Evolutionary conservation across 768 basidiomycete species (phyloP).

Genomic region (Phaeotremella fagi): DNA sequence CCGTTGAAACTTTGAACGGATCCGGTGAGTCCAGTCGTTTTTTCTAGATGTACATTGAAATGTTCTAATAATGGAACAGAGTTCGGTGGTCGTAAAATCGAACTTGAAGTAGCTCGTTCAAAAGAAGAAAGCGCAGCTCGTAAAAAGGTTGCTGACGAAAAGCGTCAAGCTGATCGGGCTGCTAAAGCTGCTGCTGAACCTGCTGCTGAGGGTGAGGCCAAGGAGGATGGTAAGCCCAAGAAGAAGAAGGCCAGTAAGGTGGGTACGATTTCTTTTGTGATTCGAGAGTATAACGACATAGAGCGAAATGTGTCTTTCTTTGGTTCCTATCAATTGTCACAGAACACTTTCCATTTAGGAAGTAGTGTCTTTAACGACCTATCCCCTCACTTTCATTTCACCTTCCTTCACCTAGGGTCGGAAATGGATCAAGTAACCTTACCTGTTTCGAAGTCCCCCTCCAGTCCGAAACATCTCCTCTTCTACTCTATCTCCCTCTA

Average conservation of each 20-base stretch:
- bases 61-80: constrained; percentile 17
- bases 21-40: constrained; percentile 21
- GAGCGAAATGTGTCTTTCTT: too few species aligned
- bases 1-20: constrained; percentile 43
- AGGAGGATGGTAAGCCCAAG: constrained; percentile 28
- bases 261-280: background rate
- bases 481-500: too few species aligned
- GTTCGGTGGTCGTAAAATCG: constrained; percentile 48
- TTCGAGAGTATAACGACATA: too few species aligned
- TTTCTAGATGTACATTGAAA: background rate
- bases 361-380: too few species aligned
- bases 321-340: too few species aligned
- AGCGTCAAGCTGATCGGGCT: constrained; percentile 28
- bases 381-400: too few species aligned
- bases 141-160: constrained; percentile 26
- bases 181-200: constrained; percentile 16
- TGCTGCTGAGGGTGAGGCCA: constrained; percentile 22
- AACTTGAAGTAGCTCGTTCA: constrained; percentile 30
- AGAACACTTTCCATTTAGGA: too few species aligned
- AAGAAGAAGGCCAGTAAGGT: constrained; percentile 33
- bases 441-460: too few species aligned
- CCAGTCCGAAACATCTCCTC: too few species aligned
- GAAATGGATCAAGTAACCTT: too few species aligned
- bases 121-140: constrained; percentile 37
- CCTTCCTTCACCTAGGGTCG: too few species aligned